Base-by-base conservation (phyloP, 2,329 filamentous ascomycete genomes). In the Talaromyces sp. region DNA sequence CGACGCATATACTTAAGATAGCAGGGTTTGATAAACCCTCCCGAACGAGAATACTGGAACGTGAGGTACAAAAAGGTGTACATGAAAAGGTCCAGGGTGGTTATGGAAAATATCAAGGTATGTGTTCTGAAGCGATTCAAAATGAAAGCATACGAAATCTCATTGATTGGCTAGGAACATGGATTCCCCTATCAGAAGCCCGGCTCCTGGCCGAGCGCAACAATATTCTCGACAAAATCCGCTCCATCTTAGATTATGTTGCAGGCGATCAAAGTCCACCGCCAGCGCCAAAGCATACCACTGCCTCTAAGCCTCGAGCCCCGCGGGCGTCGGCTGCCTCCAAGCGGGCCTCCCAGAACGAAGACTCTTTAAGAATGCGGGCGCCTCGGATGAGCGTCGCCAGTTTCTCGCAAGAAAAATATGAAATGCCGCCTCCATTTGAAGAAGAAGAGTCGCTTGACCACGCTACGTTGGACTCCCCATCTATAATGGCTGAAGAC, bases 21-120 rank as follows among this genome's bases (percentile, higher is more conserved):
- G 94, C 94, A 64, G 93, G 93, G 59, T 96, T 96, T 71, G 94
- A 99, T 76, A 99, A 99, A 76, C 94, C 94, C 2, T 91, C 93
- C 12, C 84, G 94, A 72, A 99, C 94, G 46, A 86, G 94, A 64
- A 97, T 99, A 60, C 83, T 99, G 5, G 94, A 99, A 78, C 86
- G 94, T 65, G 94, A 99, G 71, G 93, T 99, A 8, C 94, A 99
- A 71, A 97, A 96, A 75, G 93, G 95, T 50, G 83, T 89, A 5
- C 94, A 99, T 72, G 94, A 97, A 78, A 99, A 99, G 79, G 92
- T 99, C 6, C 94, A 99, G 73, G 94, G 93, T 65, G 94, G 94
- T 17, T 97, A 97, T 75, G 94, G 94, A 69, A 97, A 97, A 85
- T 99, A 97, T 68, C 94, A 99, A 80, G 92, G 89, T 91, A 70